phyloP scores from a whole-genome alignment of 2,329 filamentous ascomycete species.

The Arthrinium phaeospermum region DNA sequence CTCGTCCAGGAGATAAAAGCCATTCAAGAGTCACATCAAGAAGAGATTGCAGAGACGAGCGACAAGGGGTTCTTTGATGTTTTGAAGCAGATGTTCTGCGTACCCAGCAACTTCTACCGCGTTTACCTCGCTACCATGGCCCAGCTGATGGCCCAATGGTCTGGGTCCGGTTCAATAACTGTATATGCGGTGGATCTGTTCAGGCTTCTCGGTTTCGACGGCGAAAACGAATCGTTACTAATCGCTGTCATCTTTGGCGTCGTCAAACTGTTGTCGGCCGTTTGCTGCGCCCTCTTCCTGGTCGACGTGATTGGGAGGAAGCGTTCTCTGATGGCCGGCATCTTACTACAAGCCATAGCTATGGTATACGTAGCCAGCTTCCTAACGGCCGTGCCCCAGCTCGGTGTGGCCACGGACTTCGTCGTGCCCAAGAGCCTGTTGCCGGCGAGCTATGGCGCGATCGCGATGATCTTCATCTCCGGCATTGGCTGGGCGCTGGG shows the following conservation, averaged over 20 bases:
- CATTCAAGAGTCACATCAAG: constrained; percentile 70
- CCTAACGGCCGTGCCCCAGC: constrained; percentile 65
- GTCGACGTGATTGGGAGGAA: constrained; percentile 82
- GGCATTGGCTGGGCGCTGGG: constrained; percentile 73
- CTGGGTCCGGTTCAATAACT: constrained; percentile 75
- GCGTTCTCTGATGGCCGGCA: constrained; percentile 65
- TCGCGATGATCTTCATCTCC: constrained; percentile 75
- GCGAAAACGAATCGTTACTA: constrained; percentile 71
- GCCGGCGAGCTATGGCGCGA: constrained; percentile 67
- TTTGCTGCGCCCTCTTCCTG: constrained; percentile 77
- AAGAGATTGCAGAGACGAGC: constrained; percentile 73
- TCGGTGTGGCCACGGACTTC: constrained; percentile 56
- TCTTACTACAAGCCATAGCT: constrained; percentile 65
- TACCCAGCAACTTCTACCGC: constrained; percentile 74
- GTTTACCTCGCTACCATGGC: constrained; percentile 71
- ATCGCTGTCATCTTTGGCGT: constrained; percentile 79
- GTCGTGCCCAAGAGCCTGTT: constrained; percentile 54
- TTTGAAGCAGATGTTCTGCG: constrained; percentile 71
- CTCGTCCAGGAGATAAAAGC: constrained; percentile 65
- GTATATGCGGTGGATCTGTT: constrained; percentile 80
- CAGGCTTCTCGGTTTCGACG: constrained; percentile 71
- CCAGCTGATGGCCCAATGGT: constrained; percentile 78
- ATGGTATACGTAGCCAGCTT: constrained; percentile 69
- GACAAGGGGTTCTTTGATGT: constrained; percentile 69
- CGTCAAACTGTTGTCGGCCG: constrained; percentile 70